These are phyloP conservation scores for Aquilaria malaccensis DNA, from an alignment of 345 rosid genomes.

Conservation along the genomic window DNA sequence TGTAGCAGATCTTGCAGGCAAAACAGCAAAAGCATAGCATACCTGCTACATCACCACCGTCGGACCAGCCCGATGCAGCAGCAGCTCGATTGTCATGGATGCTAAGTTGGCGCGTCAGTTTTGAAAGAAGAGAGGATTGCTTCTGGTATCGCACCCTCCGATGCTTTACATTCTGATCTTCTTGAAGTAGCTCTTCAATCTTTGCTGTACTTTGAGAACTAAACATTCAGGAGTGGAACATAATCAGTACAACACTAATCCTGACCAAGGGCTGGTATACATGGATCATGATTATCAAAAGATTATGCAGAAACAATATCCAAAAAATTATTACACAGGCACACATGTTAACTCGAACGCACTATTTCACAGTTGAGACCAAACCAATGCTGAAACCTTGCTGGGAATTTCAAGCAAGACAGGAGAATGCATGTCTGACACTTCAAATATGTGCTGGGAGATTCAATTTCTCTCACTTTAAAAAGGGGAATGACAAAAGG, in stretches of 20 bases:
- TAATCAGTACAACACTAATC: background rate
- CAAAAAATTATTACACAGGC: background rate
- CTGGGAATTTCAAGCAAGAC: no score
- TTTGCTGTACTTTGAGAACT: conserved; percentile 68
- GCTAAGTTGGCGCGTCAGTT: conserved; percentile 78
- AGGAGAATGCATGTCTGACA: no score
- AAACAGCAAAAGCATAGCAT: background rate
- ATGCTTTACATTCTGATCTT: conserved; percentile 78
- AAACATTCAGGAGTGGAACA: conserved; percentile 5
- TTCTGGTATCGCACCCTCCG: conserved; percentile 75
- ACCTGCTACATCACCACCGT: conserved; percentile 49
- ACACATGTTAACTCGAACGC: no score
- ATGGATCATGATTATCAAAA: background rate
- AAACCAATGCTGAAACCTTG: background rate
- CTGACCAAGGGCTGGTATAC: background rate
- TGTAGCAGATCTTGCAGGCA: no score
- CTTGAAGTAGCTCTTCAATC: conserved; percentile 87
- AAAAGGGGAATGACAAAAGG: no score
- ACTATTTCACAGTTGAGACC: no score
- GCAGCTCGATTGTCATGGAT: conserved; percentile 84
- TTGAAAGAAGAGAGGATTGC: conserved; percentile 77
- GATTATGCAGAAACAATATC: conserved; percentile 1
- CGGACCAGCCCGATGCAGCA: conserved; percentile 76
- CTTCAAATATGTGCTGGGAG: no score
- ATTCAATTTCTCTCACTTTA: no score